Conservation (phyloP, 2,329 filamentous ascomycete species). For the Purpureocillium takamizusanense region DNA sequence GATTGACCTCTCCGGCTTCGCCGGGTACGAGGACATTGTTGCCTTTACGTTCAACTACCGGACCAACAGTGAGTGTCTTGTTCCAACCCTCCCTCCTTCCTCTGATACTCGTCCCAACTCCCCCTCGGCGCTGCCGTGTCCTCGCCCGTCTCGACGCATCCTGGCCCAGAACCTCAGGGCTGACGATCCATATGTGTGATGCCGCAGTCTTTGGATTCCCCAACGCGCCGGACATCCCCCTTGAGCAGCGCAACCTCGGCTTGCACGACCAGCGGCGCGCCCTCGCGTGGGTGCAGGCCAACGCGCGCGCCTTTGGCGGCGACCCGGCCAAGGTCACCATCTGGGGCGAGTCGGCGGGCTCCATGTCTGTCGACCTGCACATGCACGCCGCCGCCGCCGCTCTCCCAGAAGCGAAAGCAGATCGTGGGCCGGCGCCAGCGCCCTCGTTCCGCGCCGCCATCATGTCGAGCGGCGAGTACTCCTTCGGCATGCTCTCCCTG, state of each 20-base stretch:
- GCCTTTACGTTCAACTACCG: conserved; percentile 17
- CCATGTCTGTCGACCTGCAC: conserved; percentile 21
- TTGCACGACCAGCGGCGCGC: conserved; percentile 17
- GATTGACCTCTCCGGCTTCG: conserved; percentile 14
- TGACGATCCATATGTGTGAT: neutral
- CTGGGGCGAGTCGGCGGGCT: conserved; percentile 19
- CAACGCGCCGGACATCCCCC: conserved; percentile 26
- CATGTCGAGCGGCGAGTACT: conserved; percentile 19
- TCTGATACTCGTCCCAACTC: neutral
- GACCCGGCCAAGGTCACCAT: conserved; percentile 15
- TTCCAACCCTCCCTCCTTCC: neutral
- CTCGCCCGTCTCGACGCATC: too few relatives aligned
- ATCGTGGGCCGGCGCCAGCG: too few relatives aligned
- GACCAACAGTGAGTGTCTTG: conserved; percentile 11
- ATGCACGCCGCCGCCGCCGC: conserved; percentile 11
- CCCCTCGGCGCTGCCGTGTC: neutral
- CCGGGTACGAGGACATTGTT: conserved; percentile 16
- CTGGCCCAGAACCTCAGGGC: too few relatives aligned
- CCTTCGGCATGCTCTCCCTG: conserved; percentile 12
- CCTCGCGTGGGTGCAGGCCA: conserved; percentile 15
- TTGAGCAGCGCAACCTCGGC: conserved; percentile 21
- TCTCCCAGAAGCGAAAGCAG: too few relatives aligned
- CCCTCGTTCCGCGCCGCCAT: conserved; percentile 15
- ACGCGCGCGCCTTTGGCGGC: conserved; percentile 16
- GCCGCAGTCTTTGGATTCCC: conserved; percentile 32